These are phyloP conservation scores for Xerocomus nothofagi DNA, from an alignment of 1,284 basidiomycete genomes.

Conservation along the genomic window DNA sequence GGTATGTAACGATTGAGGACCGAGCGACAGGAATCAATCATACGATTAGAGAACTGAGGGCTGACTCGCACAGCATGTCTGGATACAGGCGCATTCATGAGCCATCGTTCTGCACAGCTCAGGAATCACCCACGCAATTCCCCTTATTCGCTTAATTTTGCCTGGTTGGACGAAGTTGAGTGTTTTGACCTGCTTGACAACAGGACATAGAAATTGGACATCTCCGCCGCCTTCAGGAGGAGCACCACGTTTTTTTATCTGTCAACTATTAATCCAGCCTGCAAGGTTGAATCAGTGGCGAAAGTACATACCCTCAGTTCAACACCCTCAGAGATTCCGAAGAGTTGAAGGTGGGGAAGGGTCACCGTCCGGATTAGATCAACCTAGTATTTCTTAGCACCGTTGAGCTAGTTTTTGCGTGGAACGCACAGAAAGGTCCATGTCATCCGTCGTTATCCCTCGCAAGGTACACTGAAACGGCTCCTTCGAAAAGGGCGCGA, in stretches of 20 bases:
- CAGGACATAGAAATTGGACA: constrained; percentile 89
- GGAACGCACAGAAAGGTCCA: constrained; percentile 77
- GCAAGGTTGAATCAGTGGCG: not conserved
- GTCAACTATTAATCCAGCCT: constrained; percentile 6
- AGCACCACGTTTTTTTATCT: constrained; percentile 95
- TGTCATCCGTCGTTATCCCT: constrained; percentile 90
- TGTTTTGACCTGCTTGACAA: constrained; percentile 87
- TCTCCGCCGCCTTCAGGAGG: constrained; percentile 92
- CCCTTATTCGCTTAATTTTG: constrained; percentile 91
- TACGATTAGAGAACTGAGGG: constrained; percentile 95
- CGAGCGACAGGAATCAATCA: constrained; percentile 92
- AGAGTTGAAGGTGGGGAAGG: constrained; percentile 87
- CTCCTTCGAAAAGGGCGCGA: constrained; percentile 93
- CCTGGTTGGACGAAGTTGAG: constrained; percentile 91
- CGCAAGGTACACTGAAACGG: constrained; percentile 79
- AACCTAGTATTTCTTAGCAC: constrained; percentile 43
- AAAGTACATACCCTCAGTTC: constrained; percentile 67
- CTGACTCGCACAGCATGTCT: constrained; percentile 94
- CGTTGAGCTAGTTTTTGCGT: not conserved
- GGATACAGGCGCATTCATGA: constrained; percentile 11
- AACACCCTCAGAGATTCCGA: constrained; percentile 84
- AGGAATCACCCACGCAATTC: constrained; percentile 75
- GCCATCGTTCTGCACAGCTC: not conserved
- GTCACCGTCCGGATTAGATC: constrained; percentile 93
- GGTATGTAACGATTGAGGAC: constrained; percentile 96